Evolutionary conservation across 306 rosid species (phyloP).

Genomic region (Glycine soja): DNA sequence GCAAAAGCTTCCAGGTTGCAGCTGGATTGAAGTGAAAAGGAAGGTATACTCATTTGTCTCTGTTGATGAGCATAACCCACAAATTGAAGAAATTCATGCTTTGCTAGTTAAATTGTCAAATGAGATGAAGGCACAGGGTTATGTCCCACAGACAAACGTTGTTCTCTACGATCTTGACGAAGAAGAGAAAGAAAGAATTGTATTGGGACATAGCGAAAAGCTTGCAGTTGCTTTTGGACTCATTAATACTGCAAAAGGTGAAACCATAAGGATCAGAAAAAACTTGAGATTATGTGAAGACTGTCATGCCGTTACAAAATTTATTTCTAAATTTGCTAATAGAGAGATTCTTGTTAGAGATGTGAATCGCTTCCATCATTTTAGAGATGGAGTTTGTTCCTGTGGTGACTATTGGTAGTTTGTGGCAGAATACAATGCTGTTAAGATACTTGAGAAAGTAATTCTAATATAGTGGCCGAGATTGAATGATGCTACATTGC

Average conservation of each 20-base stretch:
- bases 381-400: slow-evolving; percentile 81
- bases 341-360: slow-evolving; percentile 95
- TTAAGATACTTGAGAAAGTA: slow-evolving; percentile 33
- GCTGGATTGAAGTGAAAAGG: slow-evolving; percentile 84
- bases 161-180: slow-evolving; percentile 81
- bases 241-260: slow-evolving; percentile 71
- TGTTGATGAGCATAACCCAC: slow-evolving; percentile 72
- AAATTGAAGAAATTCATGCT: slow-evolving; percentile 73
- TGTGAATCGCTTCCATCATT: slow-evolving; percentile 88
- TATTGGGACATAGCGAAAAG: slow-evolving; percentile 93
- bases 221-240: slow-evolving; percentile 95
- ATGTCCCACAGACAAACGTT: slow-evolving; percentile 68
- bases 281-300: slow-evolving; percentile 95
- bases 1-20: slow-evolving; percentile 81
- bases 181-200: slow-evolving; percentile 82
- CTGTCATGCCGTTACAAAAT: slow-evolving; percentile 86
- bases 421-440: slow-evolving; percentile 22
- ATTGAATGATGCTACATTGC: slow-evolving; percentile 11
- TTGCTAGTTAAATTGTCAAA: slow-evolving; percentile 63
- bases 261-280: slow-evolving; percentile 80
- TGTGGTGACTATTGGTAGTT: slow-evolving; percentile 94
- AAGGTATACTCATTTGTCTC: slow-evolving; percentile 77
- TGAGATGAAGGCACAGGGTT: slow-evolving; percentile 83
- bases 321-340: slow-evolving; percentile 76
- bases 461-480: slow-evolving; percentile 16